Base-by-base conservation (phyloP, 768 basidiomycete genomes). In the Asterophora parasitica region DNA sequence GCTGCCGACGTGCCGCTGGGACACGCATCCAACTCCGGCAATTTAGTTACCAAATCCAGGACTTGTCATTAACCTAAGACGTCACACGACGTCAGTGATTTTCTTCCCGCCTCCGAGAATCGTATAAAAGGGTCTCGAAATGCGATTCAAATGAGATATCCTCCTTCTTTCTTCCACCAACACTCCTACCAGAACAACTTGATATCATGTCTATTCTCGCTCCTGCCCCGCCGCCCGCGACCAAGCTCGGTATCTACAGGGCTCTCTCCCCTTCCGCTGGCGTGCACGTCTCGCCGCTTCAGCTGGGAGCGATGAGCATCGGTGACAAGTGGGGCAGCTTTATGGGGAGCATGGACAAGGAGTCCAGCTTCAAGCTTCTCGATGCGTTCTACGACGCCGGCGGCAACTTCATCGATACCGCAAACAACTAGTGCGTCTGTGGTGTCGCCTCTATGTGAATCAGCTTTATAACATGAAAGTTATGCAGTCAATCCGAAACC, bases 401-500 rank as follows among this genome's bases (percentile, higher is more conserved):
- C 2, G 54, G 54, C 6, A 55, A 55, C n/a, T 55, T 55, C 32
- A 55, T 55, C 16, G 54, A 55, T 23, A 55, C 54, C 3, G 46
- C 54, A 4, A 55, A 52, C 40, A 55, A 49, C 32, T 55, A 49
- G 54, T 51, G 27, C 16, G 48, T 48, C 1, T 37, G n/a, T 35
- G 15, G 12, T n/a, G 12, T 11, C 15, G 34, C 5, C 15, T 12
- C 4, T 4, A 4, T 11, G 19, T 5, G 5, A 11, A 4, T 39
- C 12, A 13, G n/a, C 6, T 15, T 12, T 36, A 8, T 36, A 39
- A 36, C 36, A 19, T 23, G 23, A 3, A 23, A n/a, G n/a, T n/a
- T n/a, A 23, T 23, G 3, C 33, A 77, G 73, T 46, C 78, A 83
- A 52, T 72, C 79, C 48, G 80, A 76, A 50, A 57, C 70, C n/a